phyloP scores from a whole-genome alignment of 129 eudicot species.

The Chrysanthemum lavandulifolium region DNA sequence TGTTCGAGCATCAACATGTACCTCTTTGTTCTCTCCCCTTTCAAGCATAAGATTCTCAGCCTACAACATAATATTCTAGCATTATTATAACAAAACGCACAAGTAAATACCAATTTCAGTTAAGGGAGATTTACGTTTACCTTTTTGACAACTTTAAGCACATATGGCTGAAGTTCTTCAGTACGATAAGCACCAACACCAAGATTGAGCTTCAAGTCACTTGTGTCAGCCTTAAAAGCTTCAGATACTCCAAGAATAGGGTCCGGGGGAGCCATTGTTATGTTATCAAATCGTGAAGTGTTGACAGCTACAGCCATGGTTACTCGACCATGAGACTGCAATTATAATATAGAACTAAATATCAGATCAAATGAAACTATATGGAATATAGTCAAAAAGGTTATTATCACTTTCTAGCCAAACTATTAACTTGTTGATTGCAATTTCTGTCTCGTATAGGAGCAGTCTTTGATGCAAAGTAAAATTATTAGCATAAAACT shows the following conservation, averaged over 20 bases:
- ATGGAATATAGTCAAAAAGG: slow-evolving; percentile 7
- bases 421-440: not conserved
- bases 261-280: slow-evolving; percentile 98
- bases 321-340: slow-evolving; percentile 58
- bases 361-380: slow-evolving; percentile 13
- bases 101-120: not conserved
- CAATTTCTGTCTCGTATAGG: no score
- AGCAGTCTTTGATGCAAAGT: not conserved
- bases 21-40: slow-evolving; percentile 98
- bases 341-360: slow-evolving; percentile 12
- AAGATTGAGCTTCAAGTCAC: slow-evolving; percentile 89
- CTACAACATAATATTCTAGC: slow-evolving; percentile 39
- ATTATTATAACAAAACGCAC: not conserved
- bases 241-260: slow-evolving; percentile 98
- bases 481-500: slow-evolving; percentile 3
- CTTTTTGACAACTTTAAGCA: slow-evolving; percentile 92
- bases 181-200: slow-evolving; percentile 99
- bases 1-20: slow-evolving; percentile 10
- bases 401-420: not conserved
- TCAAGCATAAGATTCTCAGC: slow-evolving; percentile 95
- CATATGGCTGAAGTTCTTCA: slow-evolving; percentile 95
- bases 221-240: slow-evolving; percentile 90
- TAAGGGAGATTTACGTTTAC: slow-evolving; percentile 22
- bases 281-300: slow-evolving; percentile 72
- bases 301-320: slow-evolving; percentile 67